phyloP scores from a whole-genome alignment of 345 rosid genomes.

The Boechera retrofracta region DNA sequence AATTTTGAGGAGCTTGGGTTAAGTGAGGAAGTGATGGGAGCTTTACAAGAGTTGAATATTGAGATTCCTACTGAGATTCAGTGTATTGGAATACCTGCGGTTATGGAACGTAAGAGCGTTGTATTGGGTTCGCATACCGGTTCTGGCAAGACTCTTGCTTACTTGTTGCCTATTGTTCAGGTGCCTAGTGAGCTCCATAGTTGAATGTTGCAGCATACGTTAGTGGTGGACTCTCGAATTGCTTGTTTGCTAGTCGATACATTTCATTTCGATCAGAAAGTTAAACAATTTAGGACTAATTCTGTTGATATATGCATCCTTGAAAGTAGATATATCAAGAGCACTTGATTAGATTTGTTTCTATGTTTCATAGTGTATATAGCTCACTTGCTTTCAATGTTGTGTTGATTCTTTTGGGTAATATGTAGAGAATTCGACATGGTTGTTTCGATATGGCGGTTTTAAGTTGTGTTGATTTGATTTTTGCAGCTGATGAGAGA shows the following conservation, averaged over 20 bases:
- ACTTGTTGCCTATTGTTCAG: conserved; percentile 93
- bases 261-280: not conserved
- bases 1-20: conserved; percentile 80
- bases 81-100: conserved; percentile 82
- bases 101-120: conserved; percentile 77
- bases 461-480: conserved; percentile 24
- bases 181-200: conserved; percentile 39
- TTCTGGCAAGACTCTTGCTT: conserved; percentile 93
- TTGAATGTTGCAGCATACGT: not conserved
- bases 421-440: not conserved
- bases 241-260: not conserved
- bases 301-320: not conserved
- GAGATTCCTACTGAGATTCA: conserved; percentile 95
- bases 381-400: not conserved
- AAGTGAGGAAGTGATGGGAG: conserved; percentile 82
- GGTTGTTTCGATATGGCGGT: not conserved
- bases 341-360: too few species aligned
- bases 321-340: not conserved
- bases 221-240: conserved; percentile 3
- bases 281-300: not conserved
- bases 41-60: conserved; percentile 77
- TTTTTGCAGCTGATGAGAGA: conserved; percentile 72
- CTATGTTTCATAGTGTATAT: not conserved
- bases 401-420: not conserved
- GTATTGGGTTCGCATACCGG: conserved; percentile 97